phyloP scores from a whole-genome alignment of 2,329 filamentous ascomycete species.

The Diaporthe ampelina region DNA sequence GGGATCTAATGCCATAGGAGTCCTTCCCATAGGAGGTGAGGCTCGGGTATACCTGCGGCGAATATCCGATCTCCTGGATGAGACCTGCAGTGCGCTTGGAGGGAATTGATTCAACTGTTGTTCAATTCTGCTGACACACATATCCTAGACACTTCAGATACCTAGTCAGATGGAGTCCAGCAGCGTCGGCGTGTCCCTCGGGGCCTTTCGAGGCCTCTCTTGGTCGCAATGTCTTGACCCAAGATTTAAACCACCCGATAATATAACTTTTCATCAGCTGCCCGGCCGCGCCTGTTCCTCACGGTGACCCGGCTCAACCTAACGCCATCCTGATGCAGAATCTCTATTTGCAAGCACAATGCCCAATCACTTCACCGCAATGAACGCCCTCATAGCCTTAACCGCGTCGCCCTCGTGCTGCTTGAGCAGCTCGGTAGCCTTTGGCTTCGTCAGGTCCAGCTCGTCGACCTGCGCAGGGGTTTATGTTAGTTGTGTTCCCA shows the following conservation, averaged over 20 bases:
- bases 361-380: constrained; percentile 44
- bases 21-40: too few relatives aligned
- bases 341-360: background rate
- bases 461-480: constrained; percentile 69
- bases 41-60: too few relatives aligned
- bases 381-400: constrained; percentile 74
- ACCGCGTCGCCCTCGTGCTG: constrained; percentile 78
- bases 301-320: background rate
- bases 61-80: too few relatives aligned
- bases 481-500: background rate
- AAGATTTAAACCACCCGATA: background rate
- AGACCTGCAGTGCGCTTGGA: background rate
- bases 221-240: background rate
- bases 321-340: constrained; percentile 33
- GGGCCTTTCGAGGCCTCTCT: background rate
- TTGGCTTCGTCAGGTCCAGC: constrained; percentile 78
- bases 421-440: constrained; percentile 81
- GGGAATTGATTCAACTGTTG: background rate
- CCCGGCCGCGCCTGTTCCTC: background rate
- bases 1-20: too few relatives aligned
- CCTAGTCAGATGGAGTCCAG: background rate
- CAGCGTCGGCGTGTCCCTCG: background rate
- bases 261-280: background rate
- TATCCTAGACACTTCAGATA: background rate
- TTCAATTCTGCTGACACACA: too few relatives aligned